A percentile compares a stretch with the other conserved stretches of the same genome.
phyloP scores from a whole-genome alignment of 2,329 filamentous ascomycete species.

The Trichoderma aggressivum region DNA sequence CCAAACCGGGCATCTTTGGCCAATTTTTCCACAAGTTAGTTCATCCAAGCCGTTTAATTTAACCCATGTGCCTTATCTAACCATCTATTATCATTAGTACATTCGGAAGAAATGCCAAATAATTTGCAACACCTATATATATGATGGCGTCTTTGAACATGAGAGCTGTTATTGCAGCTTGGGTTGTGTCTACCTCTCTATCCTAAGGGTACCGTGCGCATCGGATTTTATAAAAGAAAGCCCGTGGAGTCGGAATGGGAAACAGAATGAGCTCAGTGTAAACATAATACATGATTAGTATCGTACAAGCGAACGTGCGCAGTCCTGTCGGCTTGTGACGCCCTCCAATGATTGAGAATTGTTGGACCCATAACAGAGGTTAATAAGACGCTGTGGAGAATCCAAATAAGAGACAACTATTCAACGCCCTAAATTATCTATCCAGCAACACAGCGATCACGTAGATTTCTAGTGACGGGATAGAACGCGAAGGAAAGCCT shows the following conservation, averaged over 20 bases:
- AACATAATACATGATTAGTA: background rate
- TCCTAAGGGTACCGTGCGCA: background rate
- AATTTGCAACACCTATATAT: background rate
- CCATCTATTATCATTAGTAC: conserved; percentile 1
- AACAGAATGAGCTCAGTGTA: conserved; percentile 12
- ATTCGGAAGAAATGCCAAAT: conserved; percentile 19
- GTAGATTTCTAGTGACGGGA: background rate
- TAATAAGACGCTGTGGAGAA: background rate
- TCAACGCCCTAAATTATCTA: background rate
- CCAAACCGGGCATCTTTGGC: conserved; percentile 48
- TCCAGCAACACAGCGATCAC: background rate
- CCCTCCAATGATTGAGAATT: background rate
- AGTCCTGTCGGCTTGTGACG: background rate
- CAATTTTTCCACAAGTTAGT: conserved; percentile 57
- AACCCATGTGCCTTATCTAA: background rate
- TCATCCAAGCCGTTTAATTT: background rate
- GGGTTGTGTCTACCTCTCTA: background rate
- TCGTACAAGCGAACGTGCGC: background rate
- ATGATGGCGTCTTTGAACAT: background rate
- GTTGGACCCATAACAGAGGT: background rate
- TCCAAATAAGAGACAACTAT: background rate
- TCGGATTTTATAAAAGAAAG: background rate
- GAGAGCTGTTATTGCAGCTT: background rate
- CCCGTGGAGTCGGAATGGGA: background rate
- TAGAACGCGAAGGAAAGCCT: background rate